Evolutionary conservation across 164 flowering plant genomes (phyloP).

Genomic region (Annona squamosa): DNA sequence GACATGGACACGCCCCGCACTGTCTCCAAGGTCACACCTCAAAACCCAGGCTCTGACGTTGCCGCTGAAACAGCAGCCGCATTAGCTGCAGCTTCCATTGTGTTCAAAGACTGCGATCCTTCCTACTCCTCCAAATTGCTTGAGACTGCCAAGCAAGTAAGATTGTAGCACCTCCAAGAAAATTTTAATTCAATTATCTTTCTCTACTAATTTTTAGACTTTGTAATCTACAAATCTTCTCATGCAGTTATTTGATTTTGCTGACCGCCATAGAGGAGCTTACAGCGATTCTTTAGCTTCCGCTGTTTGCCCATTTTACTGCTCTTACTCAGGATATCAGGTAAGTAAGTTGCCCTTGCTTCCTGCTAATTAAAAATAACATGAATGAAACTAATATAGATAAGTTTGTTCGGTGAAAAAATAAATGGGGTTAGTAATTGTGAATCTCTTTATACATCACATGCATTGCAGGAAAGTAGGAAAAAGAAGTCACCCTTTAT

Average conservation of each 20-base stretch:
- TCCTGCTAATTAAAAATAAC: no score
- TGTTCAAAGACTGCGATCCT: slow-evolving; percentile 63
- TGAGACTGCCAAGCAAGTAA: slow-evolving; percentile 53
- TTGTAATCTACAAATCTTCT: not conserved
- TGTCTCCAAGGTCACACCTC: slow-evolving; percentile 62
- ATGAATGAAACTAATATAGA: no score
- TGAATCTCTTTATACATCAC: no score
- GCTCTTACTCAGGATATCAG: slow-evolving; percentile 89
- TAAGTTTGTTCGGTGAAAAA: no score
- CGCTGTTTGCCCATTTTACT: slow-evolving; percentile 89
- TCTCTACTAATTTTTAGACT: not conserved
- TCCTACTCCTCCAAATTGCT: slow-evolving; percentile 61
- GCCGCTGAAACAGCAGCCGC: slow-evolving; percentile 97
- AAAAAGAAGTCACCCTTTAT: no score
- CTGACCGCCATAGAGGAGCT: slow-evolving; percentile 72
- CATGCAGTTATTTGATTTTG: slow-evolving; percentile 74
- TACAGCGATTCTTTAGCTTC: slow-evolving; percentile 74
- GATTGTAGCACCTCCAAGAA: not conserved
- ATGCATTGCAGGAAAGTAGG: no score
- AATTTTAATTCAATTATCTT: not conserved
- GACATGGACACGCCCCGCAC: slow-evolving; percentile 92
- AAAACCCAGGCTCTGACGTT: slow-evolving; percentile 88
- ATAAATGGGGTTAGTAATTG: no score
- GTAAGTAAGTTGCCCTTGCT: slow-evolving; percentile 30
- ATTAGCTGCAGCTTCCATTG: slow-evolving; percentile 83